Evolutionary conservation across 176 grass and related monocot species (phyloP).

Genomic region (Zea mays): DNA sequence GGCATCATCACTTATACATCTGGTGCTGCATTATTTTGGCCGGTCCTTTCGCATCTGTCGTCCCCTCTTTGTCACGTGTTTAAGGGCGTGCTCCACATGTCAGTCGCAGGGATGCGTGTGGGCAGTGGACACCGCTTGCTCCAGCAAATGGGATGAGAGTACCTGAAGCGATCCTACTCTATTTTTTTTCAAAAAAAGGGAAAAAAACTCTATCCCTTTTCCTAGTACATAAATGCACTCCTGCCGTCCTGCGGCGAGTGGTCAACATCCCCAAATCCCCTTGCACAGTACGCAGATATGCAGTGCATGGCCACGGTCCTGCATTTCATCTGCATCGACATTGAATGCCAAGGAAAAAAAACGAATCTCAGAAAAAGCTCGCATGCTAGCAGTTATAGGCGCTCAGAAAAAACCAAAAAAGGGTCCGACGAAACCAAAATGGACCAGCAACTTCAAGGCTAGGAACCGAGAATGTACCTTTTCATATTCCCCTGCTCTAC

Average conservation of each 20-base stretch:
- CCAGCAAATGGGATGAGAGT: neutral
- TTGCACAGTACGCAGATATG: neutral
- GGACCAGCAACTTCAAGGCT: constrained; percentile 11
- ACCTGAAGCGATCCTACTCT: neutral
- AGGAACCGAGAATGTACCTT: constrained; percentile 18
- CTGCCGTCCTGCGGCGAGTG: too few species aligned
- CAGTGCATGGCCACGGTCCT: neutral
- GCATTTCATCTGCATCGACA: neutral
- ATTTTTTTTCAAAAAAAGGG: neutral
- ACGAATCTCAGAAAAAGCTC: neutral
- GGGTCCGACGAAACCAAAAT: constrained; percentile 14
- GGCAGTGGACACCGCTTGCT: neutral
- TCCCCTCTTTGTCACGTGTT: neutral
- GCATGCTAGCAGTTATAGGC: neutral
- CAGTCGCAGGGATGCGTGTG: neutral
- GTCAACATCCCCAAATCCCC: neutral
- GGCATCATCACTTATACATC: neutral
- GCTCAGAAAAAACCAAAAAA: neutral
- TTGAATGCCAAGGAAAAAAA: neutral
- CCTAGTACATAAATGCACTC: neutral
- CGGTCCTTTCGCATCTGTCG: neutral
- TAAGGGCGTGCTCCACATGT: neutral
- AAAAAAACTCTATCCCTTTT: neutral
- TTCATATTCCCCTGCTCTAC: constrained; percentile 20
- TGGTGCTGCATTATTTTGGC: neutral